Base-by-base conservation (phyloP, 2,329 filamentous ascomycete species). In the Neospermospora avenae region DNA sequence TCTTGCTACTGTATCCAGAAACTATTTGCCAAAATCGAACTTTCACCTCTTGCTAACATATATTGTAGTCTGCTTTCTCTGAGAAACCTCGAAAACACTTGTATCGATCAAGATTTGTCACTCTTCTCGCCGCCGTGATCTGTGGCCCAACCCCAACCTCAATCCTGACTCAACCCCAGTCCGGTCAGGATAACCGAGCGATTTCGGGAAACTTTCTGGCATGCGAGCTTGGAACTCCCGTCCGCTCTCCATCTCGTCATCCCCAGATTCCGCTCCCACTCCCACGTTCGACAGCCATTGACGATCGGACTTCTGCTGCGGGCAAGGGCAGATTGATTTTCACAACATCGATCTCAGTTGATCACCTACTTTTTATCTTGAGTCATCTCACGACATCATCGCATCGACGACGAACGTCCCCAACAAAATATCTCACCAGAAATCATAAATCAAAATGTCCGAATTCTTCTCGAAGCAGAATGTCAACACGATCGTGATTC, bases 401-500 rank as follows among this genome's bases (percentile, higher is more conserved):
- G 7, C 31, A 13, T 25, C 45, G 51, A 37, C 24, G n/a, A 41
- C 55, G 41, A 24, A 44, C 28, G 5, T 5, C 39, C 54, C 25
- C 52, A 49, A 56, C 51, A 57, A 57, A 54, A 60, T 60, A 65
- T 59, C 55, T 37, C 52, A 62, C 54, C 59, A 56, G 51, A 63
- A 25, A 45, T 58, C 35, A 46, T 18, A 45, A 66, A 62, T 65
- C 59, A 45, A 52, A 54, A 51, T 48, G 48, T 25, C 44, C 53
- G 45, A 67, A 55, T 65, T 60, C 49, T 44, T 67, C 51, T 81
- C 86, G 65, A 80, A 81, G 67, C 80, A 86, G 70, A 91, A 88
- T 72, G 77, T 93, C 72, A 85, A 91, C 76, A 90, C 89, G 72
- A 84, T 96, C 70, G 92, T 93, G 75, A 87, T 96, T 71, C 92